Evolutionary conservation across 177 flowering plant genomes (phyloP).

Genomic region (Vitis hybrid): DNA sequence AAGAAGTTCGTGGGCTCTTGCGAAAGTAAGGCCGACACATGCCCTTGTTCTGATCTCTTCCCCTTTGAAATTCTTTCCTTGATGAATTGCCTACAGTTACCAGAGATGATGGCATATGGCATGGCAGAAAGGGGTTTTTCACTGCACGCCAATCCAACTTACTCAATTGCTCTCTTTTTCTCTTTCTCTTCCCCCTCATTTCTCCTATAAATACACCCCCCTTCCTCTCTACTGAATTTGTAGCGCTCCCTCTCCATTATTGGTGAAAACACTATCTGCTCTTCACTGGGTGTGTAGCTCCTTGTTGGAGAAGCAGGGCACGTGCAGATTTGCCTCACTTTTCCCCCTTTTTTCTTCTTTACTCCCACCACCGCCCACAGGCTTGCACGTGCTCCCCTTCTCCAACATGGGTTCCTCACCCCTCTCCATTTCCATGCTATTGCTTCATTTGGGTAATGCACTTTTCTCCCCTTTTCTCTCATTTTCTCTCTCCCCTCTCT

Average conservation of each 20-base stretch:
- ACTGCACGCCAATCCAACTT: constrained; percentile 9
- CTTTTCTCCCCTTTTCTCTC: not conserved
- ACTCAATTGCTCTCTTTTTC: constrained; percentile 16
- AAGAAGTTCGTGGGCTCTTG: constrained; percentile 8
- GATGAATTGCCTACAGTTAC: not conserved
- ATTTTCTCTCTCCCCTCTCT: not conserved
- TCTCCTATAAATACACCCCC: constrained; percentile 33
- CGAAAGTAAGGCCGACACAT: constrained; percentile 29
- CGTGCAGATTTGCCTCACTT: constrained; percentile 51
- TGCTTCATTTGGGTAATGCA: not conserved
- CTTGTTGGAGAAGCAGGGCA: constrained; percentile 97
- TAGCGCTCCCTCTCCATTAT: not conserved
- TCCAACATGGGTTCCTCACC: constrained; percentile 72
- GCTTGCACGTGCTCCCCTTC: constrained; percentile 85
- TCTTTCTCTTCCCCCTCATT: constrained; percentile 5
- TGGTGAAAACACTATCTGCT: not conserved
- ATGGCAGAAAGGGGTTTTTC: constrained; percentile 3
- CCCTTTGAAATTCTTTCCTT: constrained; percentile 7
- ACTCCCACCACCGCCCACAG: not conserved
- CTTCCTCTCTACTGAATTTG: not conserved
- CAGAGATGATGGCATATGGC: constrained; percentile 20
- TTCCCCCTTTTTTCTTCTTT: not conserved
- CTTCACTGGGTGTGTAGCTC: constrained; percentile 40
- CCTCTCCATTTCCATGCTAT: not conserved
- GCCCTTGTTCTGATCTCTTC: constrained; percentile 8